phyloP scores from a whole-genome alignment of 163 green algal species.

The Prototheca wickerhamii region DNA sequence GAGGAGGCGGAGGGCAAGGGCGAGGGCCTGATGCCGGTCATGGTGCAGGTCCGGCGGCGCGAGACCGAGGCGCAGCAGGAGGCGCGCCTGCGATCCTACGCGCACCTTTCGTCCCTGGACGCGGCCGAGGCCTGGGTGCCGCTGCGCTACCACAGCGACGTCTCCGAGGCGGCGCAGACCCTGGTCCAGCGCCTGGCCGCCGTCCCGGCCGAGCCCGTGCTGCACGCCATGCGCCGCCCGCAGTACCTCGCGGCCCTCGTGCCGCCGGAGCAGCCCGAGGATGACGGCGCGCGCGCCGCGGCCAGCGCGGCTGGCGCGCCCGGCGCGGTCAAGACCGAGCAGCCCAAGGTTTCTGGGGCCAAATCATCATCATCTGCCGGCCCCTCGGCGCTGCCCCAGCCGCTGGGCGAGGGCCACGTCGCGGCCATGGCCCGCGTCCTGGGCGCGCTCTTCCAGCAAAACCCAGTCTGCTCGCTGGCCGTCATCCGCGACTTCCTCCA shows the following conservation, averaged over 20 bases:
- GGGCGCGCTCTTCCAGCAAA: background rate
- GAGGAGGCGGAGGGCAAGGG: conserved; percentile 27
- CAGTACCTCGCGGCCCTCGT: conserved; percentile 42
- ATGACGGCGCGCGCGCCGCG: conserved; percentile 4
- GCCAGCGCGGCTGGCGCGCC: background rate
- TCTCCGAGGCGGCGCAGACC: background rate
- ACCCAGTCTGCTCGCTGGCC: conserved; percentile 23
- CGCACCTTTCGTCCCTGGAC: conserved; percentile 64
- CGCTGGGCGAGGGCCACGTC: background rate
- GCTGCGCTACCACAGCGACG: conserved; percentile 29
- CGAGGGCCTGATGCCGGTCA: conserved; percentile 22
- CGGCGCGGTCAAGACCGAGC: background rate
- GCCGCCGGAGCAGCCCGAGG: conserved; percentile 1
- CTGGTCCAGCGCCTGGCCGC: conserved; percentile 8
- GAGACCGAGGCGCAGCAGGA: conserved; percentile 79
- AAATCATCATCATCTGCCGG: background rate
- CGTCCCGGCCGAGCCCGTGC: conserved; percentile 3
- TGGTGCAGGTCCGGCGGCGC: conserved; percentile 57
- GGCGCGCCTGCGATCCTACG: conserved; percentile 59
- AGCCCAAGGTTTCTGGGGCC: background rate
- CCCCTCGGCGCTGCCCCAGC: background rate
- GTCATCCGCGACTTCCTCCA: conserved; percentile 39
- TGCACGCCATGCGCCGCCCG: conserved; percentile 18
- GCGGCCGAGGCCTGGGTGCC: conserved; percentile 59
- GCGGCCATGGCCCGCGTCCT: background rate